These are phyloP conservation scores for Saccharum hybrid DNA, from an alignment of 202 grass and related monocot species.

Conservation along the genomic window DNA sequence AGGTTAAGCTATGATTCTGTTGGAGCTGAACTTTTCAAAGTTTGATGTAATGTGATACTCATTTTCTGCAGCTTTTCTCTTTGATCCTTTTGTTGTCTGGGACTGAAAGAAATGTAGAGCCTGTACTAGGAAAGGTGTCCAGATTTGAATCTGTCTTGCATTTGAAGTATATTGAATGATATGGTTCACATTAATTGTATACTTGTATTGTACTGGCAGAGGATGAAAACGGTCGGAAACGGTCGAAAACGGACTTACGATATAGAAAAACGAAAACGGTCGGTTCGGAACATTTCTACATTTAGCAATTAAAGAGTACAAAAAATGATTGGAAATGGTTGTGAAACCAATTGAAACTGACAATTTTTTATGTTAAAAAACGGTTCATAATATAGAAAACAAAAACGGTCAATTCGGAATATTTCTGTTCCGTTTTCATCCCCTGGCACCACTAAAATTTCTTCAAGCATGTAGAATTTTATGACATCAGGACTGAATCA, in stretches of 20 bases:
- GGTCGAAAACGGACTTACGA: too few species aligned
- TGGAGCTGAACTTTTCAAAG: conserved; percentile 17
- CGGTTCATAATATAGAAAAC: too few species aligned
- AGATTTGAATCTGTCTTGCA: conserved; percentile 36
- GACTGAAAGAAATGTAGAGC: conserved; percentile 48
- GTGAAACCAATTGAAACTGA: too few species aligned
- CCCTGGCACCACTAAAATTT: background rate
- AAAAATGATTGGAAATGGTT: too few species aligned
- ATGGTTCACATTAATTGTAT: background rate
- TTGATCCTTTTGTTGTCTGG: conserved; percentile 29
- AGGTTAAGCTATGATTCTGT: conserved; percentile 89
- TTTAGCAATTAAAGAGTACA: too few species aligned
- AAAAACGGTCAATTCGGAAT: too few species aligned
- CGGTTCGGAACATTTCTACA: too few species aligned
- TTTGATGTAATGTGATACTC: conserved; percentile 33
- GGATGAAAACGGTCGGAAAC: too few species aligned
- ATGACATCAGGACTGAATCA: background rate
- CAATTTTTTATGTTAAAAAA: too few species aligned
- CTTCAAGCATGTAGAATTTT: background rate
- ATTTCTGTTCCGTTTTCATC: too few species aligned
- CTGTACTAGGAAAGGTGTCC: conserved; percentile 40
- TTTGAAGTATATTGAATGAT: conserved; percentile 26
- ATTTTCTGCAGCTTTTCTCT: conserved; percentile 31
- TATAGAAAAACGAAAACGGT: too few species aligned
- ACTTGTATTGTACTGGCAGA: background rate